Conservation (phyloP, 306 rosid genomes). For the Gastrolobium bilobum region DNA sequence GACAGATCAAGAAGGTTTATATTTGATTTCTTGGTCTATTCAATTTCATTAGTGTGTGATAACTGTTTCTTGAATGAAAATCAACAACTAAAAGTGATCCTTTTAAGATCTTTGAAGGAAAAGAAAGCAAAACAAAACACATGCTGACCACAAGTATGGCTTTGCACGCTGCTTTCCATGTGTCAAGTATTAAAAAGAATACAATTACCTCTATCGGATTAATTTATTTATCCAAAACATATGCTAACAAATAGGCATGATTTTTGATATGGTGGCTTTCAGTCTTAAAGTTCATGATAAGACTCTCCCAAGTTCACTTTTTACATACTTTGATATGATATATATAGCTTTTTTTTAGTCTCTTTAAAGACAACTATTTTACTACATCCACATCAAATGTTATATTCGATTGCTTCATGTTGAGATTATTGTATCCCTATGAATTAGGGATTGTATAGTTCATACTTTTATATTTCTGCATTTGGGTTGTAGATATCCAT, state of each 20-base stretch:
- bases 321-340: no score
- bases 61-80: background rate
- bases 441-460: background rate
- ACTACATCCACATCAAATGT: no score
- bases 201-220: slow-evolving; percentile 16
- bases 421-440: background rate
- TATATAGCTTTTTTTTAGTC: no score
- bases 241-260: background rate
- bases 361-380: no score
- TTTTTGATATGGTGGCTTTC: background rate
- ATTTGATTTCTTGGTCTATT: slow-evolving; percentile 22
- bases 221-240: slow-evolving; percentile 3
- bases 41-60: slow-evolving; percentile 3
- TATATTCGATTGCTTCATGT: no score
- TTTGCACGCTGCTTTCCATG: background rate
- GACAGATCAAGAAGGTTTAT: slow-evolving; percentile 10
- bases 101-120: slow-evolving; percentile 13
- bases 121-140: slow-evolving; percentile 2
- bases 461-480: no score
- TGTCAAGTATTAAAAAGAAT: slow-evolving; percentile 26
- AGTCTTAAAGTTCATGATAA: background rate
- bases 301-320: no score
- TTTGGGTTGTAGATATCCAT: no score
- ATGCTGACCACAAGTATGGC: background rate
- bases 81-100: background rate